phyloP scores from a whole-genome alignment of 345 rosid genomes.

The Dipteronia dyeriana region DNA sequence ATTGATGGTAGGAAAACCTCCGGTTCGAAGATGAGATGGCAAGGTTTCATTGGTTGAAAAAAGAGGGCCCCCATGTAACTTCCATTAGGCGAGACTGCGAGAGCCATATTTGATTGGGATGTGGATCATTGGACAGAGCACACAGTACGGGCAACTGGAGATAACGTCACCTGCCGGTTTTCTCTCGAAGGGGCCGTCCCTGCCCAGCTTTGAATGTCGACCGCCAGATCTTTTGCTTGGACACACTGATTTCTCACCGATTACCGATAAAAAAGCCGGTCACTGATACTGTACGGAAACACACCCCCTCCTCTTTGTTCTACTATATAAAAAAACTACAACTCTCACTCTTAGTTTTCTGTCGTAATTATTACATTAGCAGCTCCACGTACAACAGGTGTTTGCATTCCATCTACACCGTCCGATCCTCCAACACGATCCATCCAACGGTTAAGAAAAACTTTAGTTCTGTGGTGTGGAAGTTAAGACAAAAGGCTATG shows the following conservation, averaged over 20 bases:
- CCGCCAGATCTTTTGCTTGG: slow-evolving; percentile 43
- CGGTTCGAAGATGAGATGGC: background rate
- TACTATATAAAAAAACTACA: too few relatives aligned
- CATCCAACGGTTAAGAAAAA: slow-evolving; percentile 8
- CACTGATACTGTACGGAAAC: slow-evolving; percentile 18
- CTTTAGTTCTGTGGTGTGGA: too few relatives aligned
- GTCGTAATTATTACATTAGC: background rate
- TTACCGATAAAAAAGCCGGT: slow-evolving; percentile 33
- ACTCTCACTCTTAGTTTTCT: background rate
- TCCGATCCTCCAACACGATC: background rate
- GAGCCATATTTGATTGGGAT: slow-evolving; percentile 10
- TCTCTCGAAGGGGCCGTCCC: background rate
- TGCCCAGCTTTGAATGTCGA: slow-evolving; percentile 29
- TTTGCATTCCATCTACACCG: background rate
- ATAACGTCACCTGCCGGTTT: slow-evolving; percentile 34
- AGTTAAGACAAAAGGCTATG: slow-evolving; percentile 2
- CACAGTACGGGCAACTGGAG: slow-evolving; percentile 19
- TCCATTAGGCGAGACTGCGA: background rate
- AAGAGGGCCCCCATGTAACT: too few relatives aligned
- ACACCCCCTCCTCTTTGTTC: background rate
- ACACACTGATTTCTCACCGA: slow-evolving; percentile 19
- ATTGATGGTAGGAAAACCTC: too few relatives aligned
- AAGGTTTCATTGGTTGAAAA: background rate
- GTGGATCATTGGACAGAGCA: slow-evolving; percentile 4
- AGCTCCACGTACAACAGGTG: background rate